Base-by-base conservation (phyloP, 108 stramenopile genomes). In the Skeletonema tropicum region DNA sequence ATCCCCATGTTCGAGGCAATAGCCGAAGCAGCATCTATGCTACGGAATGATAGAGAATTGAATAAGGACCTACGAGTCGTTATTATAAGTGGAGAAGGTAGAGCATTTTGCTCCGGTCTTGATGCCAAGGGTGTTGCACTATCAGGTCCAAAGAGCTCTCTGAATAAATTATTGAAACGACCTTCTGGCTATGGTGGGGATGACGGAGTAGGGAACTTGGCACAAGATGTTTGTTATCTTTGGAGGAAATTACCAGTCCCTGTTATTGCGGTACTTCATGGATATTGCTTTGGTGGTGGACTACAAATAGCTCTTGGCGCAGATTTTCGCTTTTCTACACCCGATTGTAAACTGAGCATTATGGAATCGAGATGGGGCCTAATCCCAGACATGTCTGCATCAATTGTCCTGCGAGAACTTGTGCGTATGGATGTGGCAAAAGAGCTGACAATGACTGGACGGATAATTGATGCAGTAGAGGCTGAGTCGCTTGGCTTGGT, bases 341-440 rank as follows among this genome's bases (percentile, higher is more conserved):
- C 85, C 17, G 90, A 93, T 73, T 92, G 92, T 35, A 70, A 90
- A 78, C 82, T 97, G 3, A 82, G 83, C 42, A 90, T 97, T 36
- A 97, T 97, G 96, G 96, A 97, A 84, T 77, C 90, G 10, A 90
- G 94, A 57, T 97, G 94, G 94, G 96, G 96, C 7, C 67, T 97
- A 31, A 93, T 97, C 14, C 96, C 96, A 9, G 96, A 97, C 15
- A 45, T 45, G 42, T 45, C 42, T n/a, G 89, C 83, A n/a, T 78
- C 85, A 15, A 63, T 95, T 6, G 81, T 88, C 10, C 68, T 97
- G 14, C 75, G 90, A 31, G 96, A 97, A 64, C 61, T 94, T 9
- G 73, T 94, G 11, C 70, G 83, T 6, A 89, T 90, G 12, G 96
- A 97, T 64, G 84, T 90, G 3, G 94, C 93, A 38, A 94, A 94